These are phyloP conservation scores for Phialophora expanda DNA, from an alignment of 2,329 filamentous ascomycete genomes.

Conservation along the genomic window DNA sequence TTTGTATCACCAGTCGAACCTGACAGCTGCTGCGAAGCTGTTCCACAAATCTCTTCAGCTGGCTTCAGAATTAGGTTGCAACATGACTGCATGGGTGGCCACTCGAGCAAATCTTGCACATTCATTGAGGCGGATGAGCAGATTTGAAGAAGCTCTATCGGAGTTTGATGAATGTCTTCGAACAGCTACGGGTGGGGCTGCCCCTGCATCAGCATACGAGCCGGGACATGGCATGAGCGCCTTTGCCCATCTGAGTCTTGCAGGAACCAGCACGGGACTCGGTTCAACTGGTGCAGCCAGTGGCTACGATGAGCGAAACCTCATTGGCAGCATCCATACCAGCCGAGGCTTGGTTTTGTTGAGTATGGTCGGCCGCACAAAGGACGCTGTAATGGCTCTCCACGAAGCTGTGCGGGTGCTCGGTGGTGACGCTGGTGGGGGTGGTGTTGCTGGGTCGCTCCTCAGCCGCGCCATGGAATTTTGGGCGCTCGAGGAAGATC, in stretches of 20 bases:
- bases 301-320: constrained; percentile 54
- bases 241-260: constrained; percentile 34
- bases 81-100: constrained; percentile 79
- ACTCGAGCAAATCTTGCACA: constrained; percentile 90
- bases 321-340: constrained; percentile 54
- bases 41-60: constrained; percentile 79
- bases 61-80: constrained; percentile 79
- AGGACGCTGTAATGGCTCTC: constrained; percentile 78
- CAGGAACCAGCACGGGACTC: constrained; percentile 26
- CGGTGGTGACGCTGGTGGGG: constrained; percentile 55
- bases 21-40: constrained; percentile 74
- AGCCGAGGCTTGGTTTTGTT: constrained; percentile 78
- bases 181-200: constrained; percentile 72
- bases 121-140: constrained; percentile 74
- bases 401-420: constrained; percentile 69
- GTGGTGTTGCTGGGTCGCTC: constrained; percentile 54
- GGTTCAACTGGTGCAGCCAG: constrained; percentile 47
- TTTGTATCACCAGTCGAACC: constrained; percentile 86
- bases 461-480: constrained; percentile 53
- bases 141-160: constrained; percentile 72
- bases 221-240: constrained; percentile 30
- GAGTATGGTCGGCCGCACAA: constrained; percentile 70
- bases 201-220: constrained; percentile 29
- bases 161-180: constrained; percentile 89
- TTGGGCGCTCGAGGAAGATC: constrained; percentile 51